Percentiles rank a stretch among this genome's conserved stretches.
Conservation (phyloP, 108 stramenopile genomes). For the Cyclotella choctawhatcheeana region DNA sequence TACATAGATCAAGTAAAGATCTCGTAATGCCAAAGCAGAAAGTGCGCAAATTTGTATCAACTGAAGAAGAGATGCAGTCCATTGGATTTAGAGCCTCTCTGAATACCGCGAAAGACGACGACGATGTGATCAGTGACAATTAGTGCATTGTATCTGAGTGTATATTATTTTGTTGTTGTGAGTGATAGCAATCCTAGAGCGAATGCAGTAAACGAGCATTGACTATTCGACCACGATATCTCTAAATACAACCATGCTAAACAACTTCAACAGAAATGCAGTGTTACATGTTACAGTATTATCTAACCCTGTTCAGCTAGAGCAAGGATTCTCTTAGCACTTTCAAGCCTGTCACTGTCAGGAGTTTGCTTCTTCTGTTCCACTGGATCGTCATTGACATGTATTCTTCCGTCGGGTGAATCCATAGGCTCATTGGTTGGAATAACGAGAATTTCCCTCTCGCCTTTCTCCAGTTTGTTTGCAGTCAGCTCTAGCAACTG, state of each 20-base stretch:
- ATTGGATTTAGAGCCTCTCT: slow-evolving; percentile 13
- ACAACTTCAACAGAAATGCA: too few species aligned
- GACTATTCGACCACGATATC: too few species aligned
- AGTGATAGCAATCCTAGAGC: too few species aligned
- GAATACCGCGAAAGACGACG: too few species aligned
- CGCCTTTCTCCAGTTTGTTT: slow-evolving; percentile 64
- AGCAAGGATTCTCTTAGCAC: slow-evolving; percentile 44
- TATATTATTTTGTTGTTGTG: too few species aligned
- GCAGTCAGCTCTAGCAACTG: slow-evolving; percentile 78
- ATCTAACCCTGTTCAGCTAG: slow-evolving; percentile 31
- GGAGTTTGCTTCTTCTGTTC: background rate
- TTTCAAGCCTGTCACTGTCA: slow-evolving; percentile 40
- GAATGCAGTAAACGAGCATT: too few species aligned
- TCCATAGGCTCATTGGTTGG: slow-evolving; percentile 19
- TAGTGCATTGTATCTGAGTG: too few species aligned
- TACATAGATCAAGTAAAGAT: slow-evolving; percentile 34
- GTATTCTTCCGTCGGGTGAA: slow-evolving; percentile 33
- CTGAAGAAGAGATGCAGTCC: slow-evolving; percentile 2
- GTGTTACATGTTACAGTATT: background rate
- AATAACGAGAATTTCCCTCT: slow-evolving; percentile 50
- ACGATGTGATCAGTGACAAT: too few species aligned
- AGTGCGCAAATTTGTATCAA: slow-evolving; percentile 33
- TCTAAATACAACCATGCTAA: too few species aligned
- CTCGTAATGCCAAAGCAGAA: slow-evolving; percentile 35
- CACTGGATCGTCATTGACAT: slow-evolving; percentile 1